These are phyloP conservation scores for Sphenostylis stenocarpa DNA, from an alignment of 306 rosid genomes.

Conservation along the genomic window DNA sequence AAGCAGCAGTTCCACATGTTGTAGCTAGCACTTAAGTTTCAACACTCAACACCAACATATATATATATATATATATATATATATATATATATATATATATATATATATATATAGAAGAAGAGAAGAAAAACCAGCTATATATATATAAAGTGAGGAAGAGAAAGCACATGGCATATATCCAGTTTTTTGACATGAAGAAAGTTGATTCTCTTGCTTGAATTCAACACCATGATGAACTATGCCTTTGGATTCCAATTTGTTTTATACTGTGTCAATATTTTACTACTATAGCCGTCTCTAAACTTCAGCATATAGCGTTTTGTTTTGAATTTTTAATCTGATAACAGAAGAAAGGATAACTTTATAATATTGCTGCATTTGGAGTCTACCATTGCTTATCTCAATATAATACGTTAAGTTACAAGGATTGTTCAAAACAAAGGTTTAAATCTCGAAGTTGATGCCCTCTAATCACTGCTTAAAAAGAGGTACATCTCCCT, in stretches of 20 bases:
- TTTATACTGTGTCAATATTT: conserved; percentile 14
- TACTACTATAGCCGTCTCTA: conserved; percentile 28
- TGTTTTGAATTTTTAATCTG: neutral
- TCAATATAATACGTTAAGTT: neutral
- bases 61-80: no score
- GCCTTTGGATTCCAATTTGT: conserved; percentile 37
- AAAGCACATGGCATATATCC: conserved; percentile 65
- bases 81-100: no score
- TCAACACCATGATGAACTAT: conserved; percentile 13
- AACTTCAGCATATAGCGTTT: conserved; percentile 18
- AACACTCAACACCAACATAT: neutral
- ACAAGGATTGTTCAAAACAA: neutral
- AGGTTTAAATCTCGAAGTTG: neutral
- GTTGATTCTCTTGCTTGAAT: conserved; percentile 44
- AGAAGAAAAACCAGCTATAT: no score
- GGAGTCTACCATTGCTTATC: neutral
- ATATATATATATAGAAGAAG: no score
- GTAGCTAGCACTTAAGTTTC: neutral
- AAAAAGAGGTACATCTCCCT: conserved; percentile 38
- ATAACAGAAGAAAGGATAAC: neutral
- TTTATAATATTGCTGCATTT: conserved; percentile 7
- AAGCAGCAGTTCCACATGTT: conserved; percentile 72
- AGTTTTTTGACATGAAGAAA: conserved; percentile 28
- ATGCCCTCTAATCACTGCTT: conserved; percentile 43
- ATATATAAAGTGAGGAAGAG: no score